Conservation (phyloP, 1,284 basidiomycete genomes). For the Marasmius oreades region DNA sequence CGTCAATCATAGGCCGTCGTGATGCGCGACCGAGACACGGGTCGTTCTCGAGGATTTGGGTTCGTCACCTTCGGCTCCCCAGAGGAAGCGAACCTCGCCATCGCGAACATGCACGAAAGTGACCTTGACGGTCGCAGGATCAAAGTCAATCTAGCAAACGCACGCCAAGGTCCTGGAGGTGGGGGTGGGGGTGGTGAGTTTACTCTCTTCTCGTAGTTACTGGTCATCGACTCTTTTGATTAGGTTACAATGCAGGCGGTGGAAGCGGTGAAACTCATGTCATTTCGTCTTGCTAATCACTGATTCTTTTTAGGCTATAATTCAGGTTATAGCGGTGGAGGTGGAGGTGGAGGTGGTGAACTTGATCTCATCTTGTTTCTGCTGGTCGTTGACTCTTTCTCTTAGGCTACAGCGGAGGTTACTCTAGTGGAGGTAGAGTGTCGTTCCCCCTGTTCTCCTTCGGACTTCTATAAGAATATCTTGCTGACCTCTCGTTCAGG, state of each 20-base stretch:
- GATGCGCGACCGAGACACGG: slow-evolving; percentile 97
- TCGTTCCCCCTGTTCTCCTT: neutral
- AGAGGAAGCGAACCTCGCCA: slow-evolving; percentile 79
- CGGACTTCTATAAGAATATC: neutral
- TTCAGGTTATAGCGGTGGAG: slow-evolving; percentile 30
- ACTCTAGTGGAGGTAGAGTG: slow-evolving; percentile 8
- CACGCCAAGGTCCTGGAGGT: slow-evolving; percentile 59
- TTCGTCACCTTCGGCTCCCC: slow-evolving; percentile 78
- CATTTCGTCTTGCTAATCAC: neutral
- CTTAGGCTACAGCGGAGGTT: slow-evolving; percentile 21
- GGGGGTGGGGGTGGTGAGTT: slow-evolving; percentile 38
- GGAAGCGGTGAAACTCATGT: slow-evolving; percentile 23
- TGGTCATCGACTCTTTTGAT: too few relatives aligned
- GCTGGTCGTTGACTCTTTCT: too few relatives aligned
- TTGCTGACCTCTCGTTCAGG: neutral
- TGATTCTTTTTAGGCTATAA: slow-evolving; percentile 12
- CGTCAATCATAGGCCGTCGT: slow-evolving; percentile 71
- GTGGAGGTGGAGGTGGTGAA: slow-evolving; percentile 30
- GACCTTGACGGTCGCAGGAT: slow-evolving; percentile 93
- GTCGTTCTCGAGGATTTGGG: slow-evolving; percentile 94
- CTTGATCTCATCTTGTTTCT: too few relatives aligned
- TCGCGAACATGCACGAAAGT: slow-evolving; percentile 80
- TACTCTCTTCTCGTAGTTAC: neutral
- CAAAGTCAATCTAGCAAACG: slow-evolving; percentile 94
- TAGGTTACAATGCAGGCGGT: slow-evolving; percentile 24